Conservation (phyloP, 1,139 yeast species). For the Yamadazyma jaroonii region DNA sequence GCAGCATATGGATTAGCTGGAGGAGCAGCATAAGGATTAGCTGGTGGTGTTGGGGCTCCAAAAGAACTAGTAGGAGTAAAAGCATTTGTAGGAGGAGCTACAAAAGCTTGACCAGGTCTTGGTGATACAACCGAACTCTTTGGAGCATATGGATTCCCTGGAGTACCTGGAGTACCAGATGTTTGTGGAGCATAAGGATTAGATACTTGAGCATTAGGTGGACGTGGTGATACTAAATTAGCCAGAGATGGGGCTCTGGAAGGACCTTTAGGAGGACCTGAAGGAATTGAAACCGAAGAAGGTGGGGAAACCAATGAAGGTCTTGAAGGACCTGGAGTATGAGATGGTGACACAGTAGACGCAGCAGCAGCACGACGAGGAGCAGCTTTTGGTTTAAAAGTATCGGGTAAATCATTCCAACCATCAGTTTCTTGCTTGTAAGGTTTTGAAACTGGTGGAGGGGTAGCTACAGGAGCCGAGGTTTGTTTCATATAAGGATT, state of each 20-base stretch:
- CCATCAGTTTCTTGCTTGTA: constrained; percentile 70
- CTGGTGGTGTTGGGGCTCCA: constrained; percentile 9
- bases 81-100: too few species aligned
- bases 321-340: constrained; percentile 11
- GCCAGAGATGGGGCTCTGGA: constrained; percentile 29
- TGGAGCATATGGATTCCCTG: constrained; percentile 15
- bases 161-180: neutral
- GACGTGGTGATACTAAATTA: constrained; percentile 13
- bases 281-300: constrained; percentile 15
- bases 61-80: too few species aligned
- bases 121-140: too few species aligned
- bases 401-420: constrained; percentile 91
- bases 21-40: constrained; percentile 11
- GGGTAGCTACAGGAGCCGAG: constrained; percentile 9
- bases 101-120: too few species aligned
- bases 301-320: constrained; percentile 14
- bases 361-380: constrained; percentile 54
- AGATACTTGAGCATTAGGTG: neutral
- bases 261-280: constrained; percentile 31
- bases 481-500: constrained; percentile 16
- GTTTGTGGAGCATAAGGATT: neutral
- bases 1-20: neutral
- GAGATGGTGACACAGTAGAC: constrained; percentile 19
- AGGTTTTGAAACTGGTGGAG: constrained; percentile 34
- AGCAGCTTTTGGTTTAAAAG: constrained; percentile 48